Evolutionary conservation across 225 moss, liverwort and hornwort genomes (phyloP), one percentile per base, ranked within the genome.

Genomic region (Marchantia paleacea): DNA sequence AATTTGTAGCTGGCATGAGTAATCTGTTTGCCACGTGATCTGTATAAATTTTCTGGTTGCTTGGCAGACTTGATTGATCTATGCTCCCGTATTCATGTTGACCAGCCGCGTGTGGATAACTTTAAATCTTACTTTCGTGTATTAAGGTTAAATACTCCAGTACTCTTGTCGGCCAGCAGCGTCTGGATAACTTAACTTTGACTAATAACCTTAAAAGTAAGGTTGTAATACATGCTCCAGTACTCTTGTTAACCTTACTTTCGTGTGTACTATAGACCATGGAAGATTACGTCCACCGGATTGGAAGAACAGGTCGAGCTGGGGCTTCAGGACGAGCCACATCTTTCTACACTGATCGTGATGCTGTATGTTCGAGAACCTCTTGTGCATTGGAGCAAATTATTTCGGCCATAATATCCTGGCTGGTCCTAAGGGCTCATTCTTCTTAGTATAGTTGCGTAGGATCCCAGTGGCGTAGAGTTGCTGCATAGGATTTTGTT

Each of bases 271-370:
- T 76, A 58, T 58, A 88, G 89, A 97, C 97, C 1, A 93, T 97
- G 97, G 97, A 97, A 82, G 97, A 94, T 73, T 97, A 97, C 69
- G 97, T 97, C n/a, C 97, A 97, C 71, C 92, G 97, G 1, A 94
- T 97, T 82, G 97, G 97, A 85, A 88, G 97, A 86, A 97, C 97
- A 55, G 97, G 97, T 81, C 93, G 97, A 82, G 97, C 97, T 69
- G 97, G 97, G 64, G 92, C 94, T 53, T 91, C 93, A 74, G 97
- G 97, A 76, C 91, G 97, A 77, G 97, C 97, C 66, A 97, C 97
- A 61, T 97, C 97, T 13, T 97, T 97, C 81, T 97, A 88, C 82
- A 94, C 97, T 10, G 97, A 97, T 79, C 89, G 93, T 84, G 97
- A 97, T 70, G 91, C 94, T 77, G 88, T 88, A 83, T 22, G 88